phyloP scores from a whole-genome alignment of 2,329 filamentous ascomycete genomes.

The Lachnum nothofagi region DNA sequence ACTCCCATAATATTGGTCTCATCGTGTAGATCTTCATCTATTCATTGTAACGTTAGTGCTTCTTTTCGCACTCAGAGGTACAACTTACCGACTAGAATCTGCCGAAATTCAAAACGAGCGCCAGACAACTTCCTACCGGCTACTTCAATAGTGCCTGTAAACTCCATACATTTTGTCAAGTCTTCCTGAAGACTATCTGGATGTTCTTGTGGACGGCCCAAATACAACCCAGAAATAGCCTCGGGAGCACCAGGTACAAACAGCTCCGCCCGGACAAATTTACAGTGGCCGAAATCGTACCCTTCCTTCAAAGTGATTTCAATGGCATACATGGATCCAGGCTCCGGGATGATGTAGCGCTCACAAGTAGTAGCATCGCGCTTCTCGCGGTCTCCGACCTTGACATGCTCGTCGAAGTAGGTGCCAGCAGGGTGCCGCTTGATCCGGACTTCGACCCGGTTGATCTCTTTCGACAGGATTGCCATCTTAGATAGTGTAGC shows the following conservation, averaged over 20 bases:
- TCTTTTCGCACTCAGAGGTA: background rate
- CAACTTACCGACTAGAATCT: background rate
- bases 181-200: background rate
- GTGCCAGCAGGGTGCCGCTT: background rate
- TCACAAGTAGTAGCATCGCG: background rate
- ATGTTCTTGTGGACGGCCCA: background rate
- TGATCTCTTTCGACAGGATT: background rate
- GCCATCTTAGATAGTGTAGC: background rate
- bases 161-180: background rate
- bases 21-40: background rate
- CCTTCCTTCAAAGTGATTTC: conserved; percentile 2
- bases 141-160: background rate
- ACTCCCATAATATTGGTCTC: conserved; percentile 1
- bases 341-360: conserved; percentile 9
- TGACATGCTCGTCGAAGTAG: conserved; percentile 8
- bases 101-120: background rate
- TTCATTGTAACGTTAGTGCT: background rate
- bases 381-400: background rate
- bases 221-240: background rate
- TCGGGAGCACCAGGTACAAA: background rate
- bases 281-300: background rate
- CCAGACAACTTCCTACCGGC: background rate
- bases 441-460: background rate
- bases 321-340: background rate
- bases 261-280: background rate